Base-by-base conservation (phyloP, 495 filamentous ascomycete species). In the Hyaloscypha variabilis region DNA sequence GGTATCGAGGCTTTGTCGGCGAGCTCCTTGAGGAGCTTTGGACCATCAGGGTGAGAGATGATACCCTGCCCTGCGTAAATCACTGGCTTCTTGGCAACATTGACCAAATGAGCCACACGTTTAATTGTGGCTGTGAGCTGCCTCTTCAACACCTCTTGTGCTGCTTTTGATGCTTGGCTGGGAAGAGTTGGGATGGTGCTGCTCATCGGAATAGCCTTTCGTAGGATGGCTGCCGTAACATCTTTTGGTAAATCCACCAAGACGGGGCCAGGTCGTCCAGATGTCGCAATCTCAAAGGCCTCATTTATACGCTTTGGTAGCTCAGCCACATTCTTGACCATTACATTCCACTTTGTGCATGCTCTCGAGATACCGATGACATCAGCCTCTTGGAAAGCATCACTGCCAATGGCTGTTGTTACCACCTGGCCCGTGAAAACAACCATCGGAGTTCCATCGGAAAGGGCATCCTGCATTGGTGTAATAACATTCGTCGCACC, bases 341-440 rank as follows among this genome's bases (percentile, higher is more conserved):
- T 91, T 36, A 92, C 89, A 66, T 93, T 93, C 90, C 90, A 93
- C 79, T 93, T 93, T 58, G 90, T 93, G 77, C 90, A 93, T 29
- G 90, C 82, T 67, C 90, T 79, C 52, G 88, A 89, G 71, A 93
- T 93, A 69, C 90, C 90, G 50, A 91, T 78, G 55, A 91, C 85
- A 73, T 93, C 90, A 24, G 90, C 89, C 74, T 92, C 90, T 72
- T 93, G 90, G 79, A 93, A 93, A 49, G 90, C 89, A 76, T 93
- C 90, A 65, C 87, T 90, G 61, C 90, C 90, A 75, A 93, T 92
- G 36, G 87, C 87, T 21, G 76, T 81, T 0, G 90, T 93, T 21
- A 81, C 77, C 28, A 93, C 90, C 81, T 93, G 90, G n/a, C 90
- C 90, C 65, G 82, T 83, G 72, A 93, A 93, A 28, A 93, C 90